Base-by-base conservation (phyloP, 345 rosid genomes). In the Excoecaria cochinchinensis region DNA sequence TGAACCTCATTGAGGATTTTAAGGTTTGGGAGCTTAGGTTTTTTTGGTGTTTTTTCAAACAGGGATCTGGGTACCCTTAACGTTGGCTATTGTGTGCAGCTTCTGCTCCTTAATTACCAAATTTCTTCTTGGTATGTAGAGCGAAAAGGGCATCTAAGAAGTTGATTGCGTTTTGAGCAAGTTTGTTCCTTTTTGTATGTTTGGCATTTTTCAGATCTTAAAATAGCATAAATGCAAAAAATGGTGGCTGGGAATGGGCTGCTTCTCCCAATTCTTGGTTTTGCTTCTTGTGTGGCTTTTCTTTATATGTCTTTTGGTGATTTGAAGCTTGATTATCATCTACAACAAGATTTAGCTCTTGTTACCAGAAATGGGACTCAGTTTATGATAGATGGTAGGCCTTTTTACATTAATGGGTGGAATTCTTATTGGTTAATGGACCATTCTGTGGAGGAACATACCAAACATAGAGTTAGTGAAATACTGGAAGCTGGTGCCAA, bases 361-460 rank as follows among this genome's bases (percentile, higher is more conserved):
- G 97, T 95, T 17, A 78, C 72, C 59, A 86, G 93, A 56, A 89
- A 89, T 72, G 99, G 96, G 67, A 89, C 91, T 40, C 89, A 81
- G 73, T 93, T 95, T 78, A 60, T 86, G 82, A 73, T 90, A 56
- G 92, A 90, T 64, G 96, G 92, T 12, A 86, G 84, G 76, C 53
- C 79, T 4, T 87, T 88, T 44, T 91, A 86, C 76, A 83, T 93
- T 11, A 92, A 93, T 63, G 99, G 99, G 5, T 95, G 97, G 98
- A 95, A 95, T 79, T 92, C 97, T 38, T 95, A 86, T 81, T 95
- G 99, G 99, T 84, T 95, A 79, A 89, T 93, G 99, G 98, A 88
- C 53, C 93, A 88, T 40, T 92, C 97, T 56, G 97, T 80, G 31
- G 91, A 91, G 69, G 94, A 83, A 39, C 79, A 86, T 55, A 86